A percentile compares a stretch with the other conserved stretches of the same genome.
These are phyloP conservation scores for Zanthoxylum bungeanum DNA, from an alignment of 345 rosid genomes.

Conservation along the genomic window DNA sequence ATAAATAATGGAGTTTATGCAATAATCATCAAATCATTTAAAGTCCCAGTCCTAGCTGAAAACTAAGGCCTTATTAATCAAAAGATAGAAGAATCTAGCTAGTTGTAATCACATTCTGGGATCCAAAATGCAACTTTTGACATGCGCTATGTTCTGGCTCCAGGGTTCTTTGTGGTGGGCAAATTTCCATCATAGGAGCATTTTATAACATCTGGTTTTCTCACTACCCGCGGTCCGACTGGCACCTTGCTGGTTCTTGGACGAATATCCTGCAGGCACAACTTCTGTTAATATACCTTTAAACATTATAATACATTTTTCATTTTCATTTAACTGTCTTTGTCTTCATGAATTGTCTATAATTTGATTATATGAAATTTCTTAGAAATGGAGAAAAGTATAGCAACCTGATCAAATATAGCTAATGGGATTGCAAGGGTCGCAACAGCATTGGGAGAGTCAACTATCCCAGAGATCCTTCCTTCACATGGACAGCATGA, in stretches of 20 bases:
- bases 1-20: neutral
- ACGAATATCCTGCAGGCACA: conserved; percentile 72
- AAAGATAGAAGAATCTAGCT: neutral
- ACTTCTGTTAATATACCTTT: too few relatives aligned
- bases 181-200: conserved; percentile 72
- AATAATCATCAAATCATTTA: neutral
- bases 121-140: neutral
- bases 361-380: neutral
- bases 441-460: conserved; percentile 85
- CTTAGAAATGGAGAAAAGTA: neutral
- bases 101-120: neutral
- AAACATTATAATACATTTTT: too few relatives aligned
- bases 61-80: neutral
- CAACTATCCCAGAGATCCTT: conserved; percentile 86
- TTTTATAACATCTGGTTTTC: conserved; percentile 68
- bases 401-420: conserved; percentile 79
- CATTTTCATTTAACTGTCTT: neutral
- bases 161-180: conserved; percentile 64
- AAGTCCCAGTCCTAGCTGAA: neutral
- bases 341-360: too few relatives aligned
- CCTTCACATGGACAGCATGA: conserved; percentile 97
- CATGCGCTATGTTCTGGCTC: conserved; percentile 34
- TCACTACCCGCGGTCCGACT: conserved; percentile 53
- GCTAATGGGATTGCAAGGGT: conserved; percentile 83
- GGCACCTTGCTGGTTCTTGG: conserved; percentile 69